These are phyloP conservation scores for Millerozyma acaciae DNA, from an alignment of 805 yeast species.

Conservation along the genomic window DNA sequence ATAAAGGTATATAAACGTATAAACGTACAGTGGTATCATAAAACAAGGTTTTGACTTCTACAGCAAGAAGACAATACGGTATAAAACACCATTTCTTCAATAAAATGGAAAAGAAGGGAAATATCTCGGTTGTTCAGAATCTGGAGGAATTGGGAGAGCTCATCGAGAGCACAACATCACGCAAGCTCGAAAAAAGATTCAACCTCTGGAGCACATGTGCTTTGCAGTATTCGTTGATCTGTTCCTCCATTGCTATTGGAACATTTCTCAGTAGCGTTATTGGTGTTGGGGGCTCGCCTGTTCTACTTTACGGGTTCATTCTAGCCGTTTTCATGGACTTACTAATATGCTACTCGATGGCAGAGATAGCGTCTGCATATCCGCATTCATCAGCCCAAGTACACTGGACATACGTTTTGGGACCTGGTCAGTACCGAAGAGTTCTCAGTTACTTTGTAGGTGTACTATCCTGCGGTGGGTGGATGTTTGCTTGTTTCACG, in stretches of 20 bases:
- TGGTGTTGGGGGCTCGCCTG: conserved; percentile 21
- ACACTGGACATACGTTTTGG: conserved; percentile 30
- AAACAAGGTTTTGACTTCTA: too few species aligned
- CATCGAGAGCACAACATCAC: too few species aligned
- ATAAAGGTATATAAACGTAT: too few species aligned
- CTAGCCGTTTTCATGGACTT: conserved; percentile 15
- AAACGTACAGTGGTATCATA: too few species aligned
- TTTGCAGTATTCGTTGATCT: conserved; percentile 16
- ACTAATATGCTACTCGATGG: conserved; percentile 16
- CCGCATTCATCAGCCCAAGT: conserved; percentile 33
- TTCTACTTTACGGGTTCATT: conserved; percentile 17
- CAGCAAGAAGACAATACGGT: too few species aligned
- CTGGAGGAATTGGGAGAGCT: too few species aligned
- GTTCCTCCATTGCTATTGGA: conserved; percentile 19
- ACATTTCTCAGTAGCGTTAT: conserved; percentile 18
- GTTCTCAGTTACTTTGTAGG: conserved; percentile 28
- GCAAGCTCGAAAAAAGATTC: conserved; percentile 13
- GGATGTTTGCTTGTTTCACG: conserved; percentile 19
- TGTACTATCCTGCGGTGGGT: conserved; percentile 21
- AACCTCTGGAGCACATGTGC: conserved; percentile 15
- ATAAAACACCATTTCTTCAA: too few species aligned
- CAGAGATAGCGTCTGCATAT: conserved; percentile 30
- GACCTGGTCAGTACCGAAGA: conserved; percentile 19
- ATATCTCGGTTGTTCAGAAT: too few species aligned
- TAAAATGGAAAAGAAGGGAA: too few species aligned